A percentile compares a stretch with the other conserved stretches of the same genome.
phyloP scores from a whole-genome alignment of 129 eudicot species.

The Chrysanthemum makinoi region DNA sequence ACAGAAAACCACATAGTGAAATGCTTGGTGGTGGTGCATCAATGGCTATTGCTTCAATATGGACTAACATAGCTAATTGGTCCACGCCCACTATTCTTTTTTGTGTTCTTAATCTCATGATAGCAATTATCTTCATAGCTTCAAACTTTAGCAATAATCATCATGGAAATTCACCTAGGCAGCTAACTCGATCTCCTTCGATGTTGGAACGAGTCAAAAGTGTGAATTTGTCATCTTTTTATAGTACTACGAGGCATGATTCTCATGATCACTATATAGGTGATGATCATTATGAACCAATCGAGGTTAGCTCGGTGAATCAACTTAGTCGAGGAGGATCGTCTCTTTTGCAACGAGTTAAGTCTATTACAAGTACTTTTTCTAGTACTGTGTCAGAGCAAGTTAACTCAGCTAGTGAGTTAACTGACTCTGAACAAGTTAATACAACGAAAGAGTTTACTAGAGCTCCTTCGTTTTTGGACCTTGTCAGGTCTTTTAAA shows the following conservation, averaged over 20 bases:
- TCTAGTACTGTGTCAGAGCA: not conserved
- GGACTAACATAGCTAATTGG: too few species aligned
- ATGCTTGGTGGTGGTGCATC: too few species aligned
- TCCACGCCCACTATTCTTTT: too few species aligned
- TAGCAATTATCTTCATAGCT: conserved; percentile 45
- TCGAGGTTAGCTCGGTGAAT: too few species aligned
- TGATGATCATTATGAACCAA: too few species aligned
- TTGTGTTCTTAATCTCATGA: conserved; percentile 43
- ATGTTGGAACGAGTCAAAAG: conserved; percentile 51
- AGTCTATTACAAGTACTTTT: conserved; percentile 28
- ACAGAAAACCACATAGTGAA: too few species aligned
- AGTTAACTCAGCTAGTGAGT: not conserved
- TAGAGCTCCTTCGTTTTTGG: conserved; percentile 26
- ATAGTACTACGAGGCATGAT: not conserved
- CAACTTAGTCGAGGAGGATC: too few species aligned
- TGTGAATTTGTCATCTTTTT: conserved; percentile 35
- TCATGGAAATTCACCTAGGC: conserved; percentile 1
- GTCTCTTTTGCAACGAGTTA: conserved; percentile 31
- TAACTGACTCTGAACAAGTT: conserved; percentile 18
- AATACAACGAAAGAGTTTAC: conserved; percentile 8
- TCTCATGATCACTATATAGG: too few species aligned
- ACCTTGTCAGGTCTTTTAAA: conserved; percentile 41
- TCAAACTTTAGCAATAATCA: conserved; percentile 34
- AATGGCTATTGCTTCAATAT: too few species aligned
- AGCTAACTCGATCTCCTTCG: conserved; percentile 39